phyloP scores from a whole-genome alignment of 164 flowering plant species.

The Taxillus chinensis region DNA sequence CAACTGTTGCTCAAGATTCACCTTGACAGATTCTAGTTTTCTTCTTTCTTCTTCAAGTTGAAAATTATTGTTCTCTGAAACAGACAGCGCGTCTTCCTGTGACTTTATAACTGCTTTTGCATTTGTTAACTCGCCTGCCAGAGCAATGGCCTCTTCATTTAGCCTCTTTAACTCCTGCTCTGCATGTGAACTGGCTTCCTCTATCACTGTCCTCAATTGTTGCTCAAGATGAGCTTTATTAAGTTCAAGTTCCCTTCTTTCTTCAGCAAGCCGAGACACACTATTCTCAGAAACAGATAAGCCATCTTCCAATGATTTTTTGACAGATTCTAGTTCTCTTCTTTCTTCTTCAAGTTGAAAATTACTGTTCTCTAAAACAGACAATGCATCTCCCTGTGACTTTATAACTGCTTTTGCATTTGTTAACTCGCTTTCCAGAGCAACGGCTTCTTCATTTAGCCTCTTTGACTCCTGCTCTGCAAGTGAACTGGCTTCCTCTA shows the following conservation, averaged over 20 bases:
- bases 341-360: constrained; percentile 39
- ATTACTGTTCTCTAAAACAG: constrained; percentile 28
- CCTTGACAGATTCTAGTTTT: background rate
- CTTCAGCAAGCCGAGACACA: constrained; percentile 20
- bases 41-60: background rate
- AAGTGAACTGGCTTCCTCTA: no score
- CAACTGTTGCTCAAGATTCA: background rate
- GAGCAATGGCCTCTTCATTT: no score
- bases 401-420: constrained; percentile 36
- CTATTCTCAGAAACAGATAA: constrained; percentile 34
- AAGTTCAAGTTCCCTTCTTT: background rate
- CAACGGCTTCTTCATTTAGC: constrained; percentile 37
- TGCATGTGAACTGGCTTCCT: no score
- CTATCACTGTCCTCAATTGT: no score
- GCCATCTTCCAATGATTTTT: constrained; percentile 47
- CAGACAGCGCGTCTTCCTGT: background rate
- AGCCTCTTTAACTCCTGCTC: no score
- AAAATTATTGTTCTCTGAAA: background rate
- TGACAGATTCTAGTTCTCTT: constrained; percentile 35
- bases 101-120: no score
- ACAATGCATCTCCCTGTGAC: constrained; percentile 48
- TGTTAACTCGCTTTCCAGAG: constrained; percentile 31
- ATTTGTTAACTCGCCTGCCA: no score
- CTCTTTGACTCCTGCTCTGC: constrained; percentile 44
- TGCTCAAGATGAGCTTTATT: no score